Conservation (phyloP, 2,329 filamentous ascomycete genomes). For the Talaromyces sp. region DNA sequence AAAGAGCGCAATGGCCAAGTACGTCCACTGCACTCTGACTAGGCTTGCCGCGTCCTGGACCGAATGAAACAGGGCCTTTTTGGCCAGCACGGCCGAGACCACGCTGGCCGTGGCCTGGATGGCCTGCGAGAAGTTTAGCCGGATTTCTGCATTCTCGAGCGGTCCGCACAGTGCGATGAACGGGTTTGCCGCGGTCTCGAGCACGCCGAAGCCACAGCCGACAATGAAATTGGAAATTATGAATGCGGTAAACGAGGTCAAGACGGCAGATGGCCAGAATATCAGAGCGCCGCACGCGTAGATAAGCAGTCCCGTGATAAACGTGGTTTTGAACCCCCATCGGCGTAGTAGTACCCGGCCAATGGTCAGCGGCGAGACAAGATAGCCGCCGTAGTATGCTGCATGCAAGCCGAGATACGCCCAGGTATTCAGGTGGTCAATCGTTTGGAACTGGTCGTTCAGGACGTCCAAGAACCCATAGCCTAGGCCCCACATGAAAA, state of each 20-base stretch:
- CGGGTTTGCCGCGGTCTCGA: constrained; percentile 59
- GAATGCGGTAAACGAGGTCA: constrained; percentile 58
- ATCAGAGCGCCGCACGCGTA: constrained; percentile 59
- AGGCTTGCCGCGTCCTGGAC: constrained; percentile 47
- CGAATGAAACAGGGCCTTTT: constrained; percentile 54
- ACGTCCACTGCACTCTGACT: constrained; percentile 61
- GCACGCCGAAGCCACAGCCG: constrained; percentile 54
- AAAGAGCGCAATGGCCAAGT: constrained; percentile 60
- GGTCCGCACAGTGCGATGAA: constrained; percentile 61
- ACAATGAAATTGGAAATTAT: constrained; percentile 61
- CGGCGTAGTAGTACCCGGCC: constrained; percentile 52
- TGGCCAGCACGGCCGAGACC: constrained; percentile 56
- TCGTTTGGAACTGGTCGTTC: constrained; percentile 58
- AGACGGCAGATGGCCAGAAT: constrained; percentile 62
- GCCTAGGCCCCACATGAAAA: constrained; percentile 86
- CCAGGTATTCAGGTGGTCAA: constrained; percentile 38
- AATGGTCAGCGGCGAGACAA: constrained; percentile 52
- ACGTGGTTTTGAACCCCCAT: constrained; percentile 61
- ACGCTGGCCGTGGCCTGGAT: constrained; percentile 59
- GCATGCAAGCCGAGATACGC: constrained; percentile 49
- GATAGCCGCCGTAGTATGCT: constrained; percentile 58
- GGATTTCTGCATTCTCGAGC: constrained; percentile 55
- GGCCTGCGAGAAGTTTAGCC: constrained; percentile 58
- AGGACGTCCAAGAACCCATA: constrained; percentile 82
- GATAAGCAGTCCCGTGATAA: constrained; percentile 56